Base-by-base conservation (phyloP, 176 grass and related monocot species). In the Avena insularis region DNA sequence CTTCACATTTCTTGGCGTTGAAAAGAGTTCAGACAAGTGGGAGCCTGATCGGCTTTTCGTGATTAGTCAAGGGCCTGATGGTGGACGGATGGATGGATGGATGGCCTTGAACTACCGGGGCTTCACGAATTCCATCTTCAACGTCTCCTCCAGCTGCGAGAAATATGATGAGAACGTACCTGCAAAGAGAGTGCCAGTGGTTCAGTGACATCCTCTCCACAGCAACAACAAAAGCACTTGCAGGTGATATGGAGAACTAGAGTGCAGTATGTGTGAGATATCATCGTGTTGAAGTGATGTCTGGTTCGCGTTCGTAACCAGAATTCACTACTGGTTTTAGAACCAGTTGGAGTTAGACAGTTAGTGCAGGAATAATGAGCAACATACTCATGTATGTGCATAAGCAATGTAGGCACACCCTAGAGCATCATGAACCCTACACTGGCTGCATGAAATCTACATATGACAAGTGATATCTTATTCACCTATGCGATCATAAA, bases 131-230 rank as follows among this genome's bases (percentile, higher is more conserved):
- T 98, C 88, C 57, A 29, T 86, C 80, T 81, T 95, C 47, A 93
- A 75, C 0, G 84, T 63, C 31, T 91, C 93, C 78, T 98, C 95
- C 78, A 95, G 84, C 57, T 81, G 90, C 23, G 46, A 93, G 78
- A 93, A 91, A 58, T 90, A 74, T 19, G 86, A 88, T 51, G 90
- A 83, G 84, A 93, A 95, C 14, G 82, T 83, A 79, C 88, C 95
- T 98, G 91, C 63, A 79, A 55, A 83, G 20, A 78, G 49, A 64
- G 46, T 48, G 9, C 46, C 46, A 48, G 46, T 48, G 46, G 57
- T 53, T 54, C 13, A 51, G 50, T n/a, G 59, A 56, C 19, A 46
- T 36, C 9, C 33, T 57, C 12, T 4, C 5, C 67, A 58, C 13
- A 12, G 19, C 8, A 10, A 21, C 47, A 83, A 65, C 5, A 57